These are phyloP conservation scores for Tolypocladium capitatum DNA, from an alignment of 2,329 filamentous ascomycete species.

Conservation along the genomic window DNA sequence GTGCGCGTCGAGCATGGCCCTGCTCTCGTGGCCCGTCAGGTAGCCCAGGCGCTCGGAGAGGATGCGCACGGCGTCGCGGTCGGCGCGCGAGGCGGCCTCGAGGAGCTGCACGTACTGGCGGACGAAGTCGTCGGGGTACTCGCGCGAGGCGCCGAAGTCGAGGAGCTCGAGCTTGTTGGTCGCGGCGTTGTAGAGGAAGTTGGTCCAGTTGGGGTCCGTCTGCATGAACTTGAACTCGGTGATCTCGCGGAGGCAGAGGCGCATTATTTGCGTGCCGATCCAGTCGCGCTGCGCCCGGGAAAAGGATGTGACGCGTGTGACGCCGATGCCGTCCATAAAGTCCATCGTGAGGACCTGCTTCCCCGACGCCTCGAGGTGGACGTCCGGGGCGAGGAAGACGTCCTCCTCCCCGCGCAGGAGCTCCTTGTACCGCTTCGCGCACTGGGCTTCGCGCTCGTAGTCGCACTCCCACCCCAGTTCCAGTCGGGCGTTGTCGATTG, in stretches of 20 bases:
- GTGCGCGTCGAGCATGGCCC: conserved; percentile 80
- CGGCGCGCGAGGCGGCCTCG: conserved; percentile 60
- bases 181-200: conserved; percentile 77
- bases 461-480: conserved; percentile 97
- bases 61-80: conserved; percentile 48
- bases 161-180: conserved; percentile 71
- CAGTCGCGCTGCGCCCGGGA: conserved; percentile 80
- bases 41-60: conserved; percentile 75
- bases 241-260: conserved; percentile 84
- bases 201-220: conserved; percentile 98
- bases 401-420: conserved; percentile 55
- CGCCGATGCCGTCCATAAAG: conserved; percentile 72
- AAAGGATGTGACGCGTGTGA: conserved; percentile 66
- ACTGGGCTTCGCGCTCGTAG: conserved; percentile 78
- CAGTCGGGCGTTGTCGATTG: conserved; percentile 83
- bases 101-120: conserved; percentile 67
- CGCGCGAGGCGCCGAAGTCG: conserved; percentile 87
- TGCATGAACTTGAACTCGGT: conserved; percentile 97
- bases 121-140: conserved; percentile 71
- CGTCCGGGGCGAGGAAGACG: conserved; percentile 66
- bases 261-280: conserved; percentile 89
- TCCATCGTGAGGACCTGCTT: conserved; percentile 87
- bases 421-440: conserved; percentile 59
- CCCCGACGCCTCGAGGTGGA: conserved; percentile 68
- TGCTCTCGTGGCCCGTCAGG: conserved; percentile 78